Base-by-base conservation (phyloP, 331 rosid species). In the Cydonia oblonga region DNA sequence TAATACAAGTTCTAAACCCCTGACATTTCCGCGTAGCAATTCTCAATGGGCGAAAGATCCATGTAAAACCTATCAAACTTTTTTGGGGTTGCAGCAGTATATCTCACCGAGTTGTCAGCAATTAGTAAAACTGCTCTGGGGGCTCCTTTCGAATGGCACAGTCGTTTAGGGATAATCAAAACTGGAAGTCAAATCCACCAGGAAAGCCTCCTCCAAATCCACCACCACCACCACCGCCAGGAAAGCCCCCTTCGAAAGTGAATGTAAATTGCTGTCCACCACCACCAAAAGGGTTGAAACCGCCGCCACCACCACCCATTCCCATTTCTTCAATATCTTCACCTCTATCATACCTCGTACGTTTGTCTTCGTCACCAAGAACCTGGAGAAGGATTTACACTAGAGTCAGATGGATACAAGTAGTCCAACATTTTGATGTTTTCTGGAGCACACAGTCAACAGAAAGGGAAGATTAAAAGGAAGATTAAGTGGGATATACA, bases 271-370 rank as follows among this genome's bases (percentile, higher is more conserved):
- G 88, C 77, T 85, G 98, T 49, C 96, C 97, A 0, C 96, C 96
- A 4, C 84, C 92, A 1, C 97, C 40, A 42, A 87, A 93, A 16
- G 98, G 98, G 68, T 93, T 91, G 87, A 87, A 93, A 23, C 97
- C 97, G 0, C 90, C 88, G 0, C 84, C 84, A 0, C 85, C 76
- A 0, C 86, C 74, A 1, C 62, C 95, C 97, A 87, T 90, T 65
- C 96, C 98, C 74, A 66, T 71, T 6, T 91, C 99, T 85, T 95
- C 99, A 76, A 95, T 80, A 80, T 95, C 99, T 87, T 95, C 99
- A 42, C 99, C 99, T 74, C 96, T 79, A 63, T 95, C 99, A 49
- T 81, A 95, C 81, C 91, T 91, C 9, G 87, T 80, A 3, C 99
- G 97, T 75, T 95, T 95, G 35, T 89, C 97, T 79, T 95, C 99